These are phyloP conservation scores for Cytospora chrysosperma DNA, from an alignment of 2,329 filamentous ascomycete genomes.

Conservation along the genomic window DNA sequence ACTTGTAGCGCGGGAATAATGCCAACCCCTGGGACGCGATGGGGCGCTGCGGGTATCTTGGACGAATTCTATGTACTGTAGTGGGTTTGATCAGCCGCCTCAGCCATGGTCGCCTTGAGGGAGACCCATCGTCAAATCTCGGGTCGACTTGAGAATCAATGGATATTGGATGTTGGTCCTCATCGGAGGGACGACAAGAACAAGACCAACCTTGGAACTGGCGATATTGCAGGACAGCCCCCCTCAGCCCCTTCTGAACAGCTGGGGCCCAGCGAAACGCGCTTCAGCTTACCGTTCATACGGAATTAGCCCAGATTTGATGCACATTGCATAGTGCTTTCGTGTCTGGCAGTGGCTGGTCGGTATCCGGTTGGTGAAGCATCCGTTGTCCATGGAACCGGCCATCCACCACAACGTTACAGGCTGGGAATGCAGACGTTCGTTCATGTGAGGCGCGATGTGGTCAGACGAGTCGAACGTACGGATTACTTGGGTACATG, in stretches of 20 bases:
- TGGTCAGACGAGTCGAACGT: not conserved
- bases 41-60: not conserved
- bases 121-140: not conserved
- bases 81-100: conserved; percentile 12
- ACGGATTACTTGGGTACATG: too few species aligned
- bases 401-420: too few species aligned
- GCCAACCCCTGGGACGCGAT: too few species aligned
- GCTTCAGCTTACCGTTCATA: conserved; percentile 9
- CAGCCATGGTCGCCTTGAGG: conserved; percentile 12
- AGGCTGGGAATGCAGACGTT: not conserved
- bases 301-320: too few species aligned
- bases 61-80: conserved; percentile 1
- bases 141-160: not conserved
- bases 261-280: conserved; percentile 7
- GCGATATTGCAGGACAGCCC: not conserved
- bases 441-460: not conserved
- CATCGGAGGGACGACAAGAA: not conserved
- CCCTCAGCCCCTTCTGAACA: not conserved
- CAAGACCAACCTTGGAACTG: too few species aligned
- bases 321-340: too few species aligned
- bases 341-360: not conserved
- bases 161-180: not conserved
- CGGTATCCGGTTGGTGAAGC: too few species aligned
- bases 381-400: too few species aligned
- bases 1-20: conserved; percentile 1